These are phyloP conservation scores for Mycena olivaceomarginata DNA, from an alignment of 768 basidiomycete species.

Conservation along the genomic window DNA sequence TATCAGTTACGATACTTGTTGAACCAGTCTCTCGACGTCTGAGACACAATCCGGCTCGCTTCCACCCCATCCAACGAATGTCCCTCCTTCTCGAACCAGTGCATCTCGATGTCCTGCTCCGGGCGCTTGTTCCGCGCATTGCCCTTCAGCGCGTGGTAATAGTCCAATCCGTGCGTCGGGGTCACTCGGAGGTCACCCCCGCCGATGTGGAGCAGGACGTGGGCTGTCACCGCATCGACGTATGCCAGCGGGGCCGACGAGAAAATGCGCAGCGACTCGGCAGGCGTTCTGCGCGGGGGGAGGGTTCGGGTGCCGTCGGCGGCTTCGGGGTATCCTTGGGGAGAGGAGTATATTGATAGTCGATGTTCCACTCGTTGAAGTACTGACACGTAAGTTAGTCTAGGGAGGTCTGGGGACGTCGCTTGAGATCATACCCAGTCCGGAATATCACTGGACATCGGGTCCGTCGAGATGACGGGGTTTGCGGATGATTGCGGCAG, in stretches of 20 bases:
- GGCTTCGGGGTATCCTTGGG: constrained; percentile 36
- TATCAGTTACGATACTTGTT: constrained; percentile 37
- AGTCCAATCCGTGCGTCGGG: constrained; percentile 76
- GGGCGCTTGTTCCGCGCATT: constrained; percentile 36
- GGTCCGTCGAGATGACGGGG: constrained; percentile 80
- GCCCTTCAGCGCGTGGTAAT: constrained; percentile 81
- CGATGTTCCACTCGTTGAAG: constrained; percentile 67
- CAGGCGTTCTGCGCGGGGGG: constrained; percentile 60
- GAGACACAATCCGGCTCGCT: constrained; percentile 70
- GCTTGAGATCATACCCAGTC: constrained; percentile 70
- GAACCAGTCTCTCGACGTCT: constrained; percentile 73
- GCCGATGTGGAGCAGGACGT: constrained; percentile 77
- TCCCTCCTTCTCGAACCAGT: constrained; percentile 76
- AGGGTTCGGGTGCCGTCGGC: constrained; percentile 22
- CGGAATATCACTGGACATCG: constrained; percentile 78
- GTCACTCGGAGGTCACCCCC: constrained; percentile 77
- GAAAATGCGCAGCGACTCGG: constrained; percentile 65
- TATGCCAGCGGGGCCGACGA: constrained; percentile 74
- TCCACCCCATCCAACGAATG: constrained; percentile 82
- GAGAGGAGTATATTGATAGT: constrained; percentile 61
- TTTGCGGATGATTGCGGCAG: constrained; percentile 81
- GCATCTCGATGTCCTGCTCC: constrained; percentile 70
- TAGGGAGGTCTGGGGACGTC: background rate
- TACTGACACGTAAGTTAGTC: constrained; percentile 45
- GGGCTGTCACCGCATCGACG: constrained; percentile 68